These are phyloP conservation scores for Ephemerocybe angulata DNA, from an alignment of 768 basidiomycete species.

Conservation along the genomic window DNA sequence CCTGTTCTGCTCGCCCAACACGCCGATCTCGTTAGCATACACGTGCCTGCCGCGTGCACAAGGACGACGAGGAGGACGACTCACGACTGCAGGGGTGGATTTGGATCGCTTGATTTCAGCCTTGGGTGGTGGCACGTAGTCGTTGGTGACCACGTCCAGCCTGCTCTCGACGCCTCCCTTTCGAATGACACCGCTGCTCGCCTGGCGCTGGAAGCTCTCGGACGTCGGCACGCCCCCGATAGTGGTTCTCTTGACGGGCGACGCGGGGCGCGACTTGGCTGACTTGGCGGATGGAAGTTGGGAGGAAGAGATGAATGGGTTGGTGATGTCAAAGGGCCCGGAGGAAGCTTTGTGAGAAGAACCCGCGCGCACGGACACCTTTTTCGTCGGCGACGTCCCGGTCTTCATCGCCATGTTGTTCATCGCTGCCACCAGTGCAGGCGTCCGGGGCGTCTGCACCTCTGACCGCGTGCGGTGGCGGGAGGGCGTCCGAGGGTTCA, in stretches of 20 bases:
- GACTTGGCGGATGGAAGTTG: slow-evolving; percentile 10
- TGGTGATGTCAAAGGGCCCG: slow-evolving; percentile 46
- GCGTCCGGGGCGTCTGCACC: slow-evolving; percentile 48
- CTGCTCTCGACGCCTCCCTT: slow-evolving; percentile 76
- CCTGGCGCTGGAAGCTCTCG: slow-evolving; percentile 58
- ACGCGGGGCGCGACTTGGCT: slow-evolving; percentile 47
- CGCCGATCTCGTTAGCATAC: neutral
- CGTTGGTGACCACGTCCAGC: slow-evolving; percentile 71
- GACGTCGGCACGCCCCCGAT: slow-evolving; percentile 45
- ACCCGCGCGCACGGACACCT: slow-evolving; percentile 16
- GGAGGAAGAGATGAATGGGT: slow-evolving; percentile 54
- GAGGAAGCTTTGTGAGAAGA: slow-evolving; percentile 16
- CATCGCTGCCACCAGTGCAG: slow-evolving; percentile 40
- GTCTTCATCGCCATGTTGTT: slow-evolving; percentile 39
- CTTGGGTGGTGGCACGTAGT: slow-evolving; percentile 68
- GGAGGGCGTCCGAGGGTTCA: slow-evolving; percentile 43
- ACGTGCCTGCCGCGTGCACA: neutral
- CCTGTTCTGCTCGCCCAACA: slow-evolving; percentile 36
- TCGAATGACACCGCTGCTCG: slow-evolving; percentile 63
- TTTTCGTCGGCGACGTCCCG: slow-evolving; percentile 22
- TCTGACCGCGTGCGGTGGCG: slow-evolving; percentile 46
- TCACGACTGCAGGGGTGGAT: slow-evolving; percentile 63
- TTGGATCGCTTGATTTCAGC: slow-evolving; percentile 66
- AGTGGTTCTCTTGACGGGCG: slow-evolving; percentile 62
- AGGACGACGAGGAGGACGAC: slow-evolving; percentile 17